Percentiles rank a stretch among this genome's conserved stretches.
phyloP scores from a whole-genome alignment of 2,329 filamentous ascomycete species.

The Colletotrichum echinochloae region DNA sequence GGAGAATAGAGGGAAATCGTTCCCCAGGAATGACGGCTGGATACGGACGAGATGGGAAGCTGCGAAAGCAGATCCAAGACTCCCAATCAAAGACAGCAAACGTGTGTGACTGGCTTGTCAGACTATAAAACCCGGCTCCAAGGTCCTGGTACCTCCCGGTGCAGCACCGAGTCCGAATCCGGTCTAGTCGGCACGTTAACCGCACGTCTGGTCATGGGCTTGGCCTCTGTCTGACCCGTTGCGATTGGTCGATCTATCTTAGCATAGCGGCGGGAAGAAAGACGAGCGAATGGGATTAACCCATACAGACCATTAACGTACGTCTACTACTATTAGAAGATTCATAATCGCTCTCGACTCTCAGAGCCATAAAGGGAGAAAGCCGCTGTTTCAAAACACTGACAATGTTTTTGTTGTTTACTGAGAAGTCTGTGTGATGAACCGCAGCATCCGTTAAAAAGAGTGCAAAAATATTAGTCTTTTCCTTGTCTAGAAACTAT shows the following conservation, averaged over 20 bases:
- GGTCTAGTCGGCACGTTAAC: not conserved
- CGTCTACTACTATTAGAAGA: not conserved
- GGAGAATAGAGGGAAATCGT: not conserved
- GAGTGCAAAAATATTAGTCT: no score
- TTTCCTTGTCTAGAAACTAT: no score
- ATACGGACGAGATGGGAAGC: not conserved
- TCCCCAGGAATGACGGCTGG: not conserved
- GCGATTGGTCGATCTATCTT: not conserved
- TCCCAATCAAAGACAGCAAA: not conserved
- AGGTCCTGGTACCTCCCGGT: not conserved
- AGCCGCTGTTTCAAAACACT: not conserved
- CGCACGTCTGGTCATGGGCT: not conserved
- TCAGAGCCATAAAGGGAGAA: not conserved
- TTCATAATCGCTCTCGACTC: not conserved
- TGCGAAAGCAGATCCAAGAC: not conserved
- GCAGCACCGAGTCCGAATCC: not conserved
- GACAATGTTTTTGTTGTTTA: not conserved
- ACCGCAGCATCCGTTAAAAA: no score
- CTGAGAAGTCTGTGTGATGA: no score
- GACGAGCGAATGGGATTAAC: not conserved
- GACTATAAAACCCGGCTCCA: not conserved
- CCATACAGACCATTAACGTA: not conserved
- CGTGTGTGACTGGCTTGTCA: not conserved
- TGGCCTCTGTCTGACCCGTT: not conserved
- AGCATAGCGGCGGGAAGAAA: not conserved